Evolutionary conservation across 2,329 filamentous ascomycete species (phyloP).

Genomic region (Beauveria medogensis): DNA sequence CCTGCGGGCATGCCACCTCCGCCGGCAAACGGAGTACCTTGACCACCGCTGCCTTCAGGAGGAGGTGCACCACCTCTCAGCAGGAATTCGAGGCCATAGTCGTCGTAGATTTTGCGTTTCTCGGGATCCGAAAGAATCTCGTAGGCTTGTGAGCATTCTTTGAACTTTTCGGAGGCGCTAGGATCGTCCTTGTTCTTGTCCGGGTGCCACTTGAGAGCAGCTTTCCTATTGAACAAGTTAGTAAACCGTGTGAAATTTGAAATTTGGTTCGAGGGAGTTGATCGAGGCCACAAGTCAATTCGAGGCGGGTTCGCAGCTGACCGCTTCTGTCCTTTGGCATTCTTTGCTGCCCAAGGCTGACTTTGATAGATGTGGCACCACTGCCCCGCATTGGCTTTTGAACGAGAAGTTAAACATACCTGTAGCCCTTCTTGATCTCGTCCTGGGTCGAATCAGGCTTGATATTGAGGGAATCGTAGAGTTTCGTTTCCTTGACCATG

Average conservation of each 20-base stretch:
- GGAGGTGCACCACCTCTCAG: conserved; percentile 68
- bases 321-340: background rate
- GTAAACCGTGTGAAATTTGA: background rate
- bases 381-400: conserved; percentile 3
- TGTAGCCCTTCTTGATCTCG: conserved; percentile 94
- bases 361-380: background rate
- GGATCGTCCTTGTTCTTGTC: conserved; percentile 97
- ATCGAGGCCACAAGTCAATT: background rate
- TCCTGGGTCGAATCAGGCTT: conserved; percentile 77
- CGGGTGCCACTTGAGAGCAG: conserved; percentile 85
- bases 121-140: conserved; percentile 96
- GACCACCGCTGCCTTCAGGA: conserved; percentile 48
- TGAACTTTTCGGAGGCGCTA: conserved; percentile 84
- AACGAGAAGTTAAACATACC: conserved; percentile 42
- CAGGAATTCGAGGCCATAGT: conserved; percentile 89
- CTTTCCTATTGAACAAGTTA: conserved; percentile 51
- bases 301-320: background rate
- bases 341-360: background rate
- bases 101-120: conserved; percentile 92
- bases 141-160: conserved; percentile 95
- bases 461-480: conserved; percentile 80
- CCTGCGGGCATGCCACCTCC: conserved; percentile 50
- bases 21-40: conserved; percentile 53
- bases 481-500: conserved; percentile 93
- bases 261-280: background rate